A percentile compares a stretch with the other conserved stretches of the same genome.
Evolutionary conservation across 2,329 filamentous ascomycete species (phyloP).

Genomic region (Neurospora sp.): DNA sequence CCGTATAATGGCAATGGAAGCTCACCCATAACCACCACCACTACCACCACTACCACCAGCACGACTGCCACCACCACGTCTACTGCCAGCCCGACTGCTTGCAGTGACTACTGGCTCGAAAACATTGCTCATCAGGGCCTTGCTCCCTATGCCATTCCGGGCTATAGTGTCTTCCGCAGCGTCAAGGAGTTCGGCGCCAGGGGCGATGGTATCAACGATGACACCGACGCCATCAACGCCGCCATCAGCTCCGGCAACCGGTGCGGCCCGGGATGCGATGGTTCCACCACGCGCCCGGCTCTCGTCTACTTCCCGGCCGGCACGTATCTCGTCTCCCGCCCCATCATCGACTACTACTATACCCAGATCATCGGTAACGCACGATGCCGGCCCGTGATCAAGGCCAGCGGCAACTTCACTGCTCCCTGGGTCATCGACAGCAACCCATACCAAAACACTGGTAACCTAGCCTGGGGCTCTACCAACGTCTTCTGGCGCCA

Average conservation of each 20-base stretch:
- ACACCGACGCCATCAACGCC: slow-evolving; percentile 19
- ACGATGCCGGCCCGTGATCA: slow-evolving; percentile 42
- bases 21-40: not conserved
- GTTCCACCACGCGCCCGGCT: slow-evolving; percentile 16
- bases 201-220: slow-evolving; percentile 18
- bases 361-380: slow-evolving; percentile 68
- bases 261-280: slow-evolving; percentile 18
- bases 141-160: slow-evolving; percentile 14
- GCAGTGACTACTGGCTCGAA: slow-evolving; percentile 18
- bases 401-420: slow-evolving; percentile 38
- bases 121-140: slow-evolving; percentile 19
- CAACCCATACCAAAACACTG: slow-evolving; percentile 30
- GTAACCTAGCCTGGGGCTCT: slow-evolving; percentile 34
- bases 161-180: slow-evolving; percentile 20
- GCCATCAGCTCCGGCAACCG: slow-evolving; percentile 17
- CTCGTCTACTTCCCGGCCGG: slow-evolving; percentile 31
- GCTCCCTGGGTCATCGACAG: slow-evolving; percentile 36
- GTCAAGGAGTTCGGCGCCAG: slow-evolving; percentile 19
- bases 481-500: slow-evolving; percentile 52
- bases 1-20: not conserved
- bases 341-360: slow-evolving; percentile 68
- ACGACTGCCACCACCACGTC: slow-evolving; percentile 2
- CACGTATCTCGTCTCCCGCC: slow-evolving; percentile 59
- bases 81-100: slow-evolving; percentile 8
- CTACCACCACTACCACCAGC: not conserved